phyloP scores from a whole-genome alignment of 805 yeast genomes.

The Candida insectorum region DNA sequence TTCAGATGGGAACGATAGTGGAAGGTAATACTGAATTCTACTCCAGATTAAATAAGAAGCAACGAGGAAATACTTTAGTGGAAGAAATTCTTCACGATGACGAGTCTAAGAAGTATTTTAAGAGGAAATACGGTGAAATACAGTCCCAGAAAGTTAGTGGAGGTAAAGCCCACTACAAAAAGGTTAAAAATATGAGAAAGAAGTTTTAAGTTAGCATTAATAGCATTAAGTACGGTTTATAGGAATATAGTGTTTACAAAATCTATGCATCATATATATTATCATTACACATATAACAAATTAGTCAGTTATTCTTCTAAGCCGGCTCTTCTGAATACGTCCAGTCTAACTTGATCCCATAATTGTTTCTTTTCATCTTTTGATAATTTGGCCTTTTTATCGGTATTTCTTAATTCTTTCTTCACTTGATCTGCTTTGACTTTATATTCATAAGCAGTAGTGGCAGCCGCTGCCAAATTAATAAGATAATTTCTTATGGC shows the following conservation, averaged over 20 bases:
- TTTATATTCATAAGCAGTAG: conserved; percentile 50
- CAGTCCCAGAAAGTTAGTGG: conserved; percentile 64
- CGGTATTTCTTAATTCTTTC: conserved; percentile 18
- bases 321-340: conserved; percentile 49
- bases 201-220: conserved; percentile 31
- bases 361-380: conserved; percentile 40
- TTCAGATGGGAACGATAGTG: conserved; percentile 85
- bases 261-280: too few relatives aligned
- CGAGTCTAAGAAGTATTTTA: conserved; percentile 71
- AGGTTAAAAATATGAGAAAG: conserved; percentile 57
- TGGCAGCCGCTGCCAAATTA: conserved; percentile 54
- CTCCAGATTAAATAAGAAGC: conserved; percentile 61
- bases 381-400: conserved; percentile 29
- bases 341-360: conserved; percentile 51
- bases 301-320: conserved; percentile 16
- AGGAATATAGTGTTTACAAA: too few relatives aligned
- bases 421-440: conserved; percentile 34
- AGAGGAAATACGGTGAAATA: conserved; percentile 77
- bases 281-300: not conserved
- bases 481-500: conserved; percentile 49
- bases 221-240: too few relatives aligned
- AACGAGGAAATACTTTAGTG: conserved; percentile 74
- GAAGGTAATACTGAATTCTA: conserved; percentile 80
- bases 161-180: conserved; percentile 63
- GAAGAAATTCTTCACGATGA: conserved; percentile 79